Base-by-base conservation (phyloP, 2,329 filamentous ascomycete species). In the Bipolaris cookei region DNA sequence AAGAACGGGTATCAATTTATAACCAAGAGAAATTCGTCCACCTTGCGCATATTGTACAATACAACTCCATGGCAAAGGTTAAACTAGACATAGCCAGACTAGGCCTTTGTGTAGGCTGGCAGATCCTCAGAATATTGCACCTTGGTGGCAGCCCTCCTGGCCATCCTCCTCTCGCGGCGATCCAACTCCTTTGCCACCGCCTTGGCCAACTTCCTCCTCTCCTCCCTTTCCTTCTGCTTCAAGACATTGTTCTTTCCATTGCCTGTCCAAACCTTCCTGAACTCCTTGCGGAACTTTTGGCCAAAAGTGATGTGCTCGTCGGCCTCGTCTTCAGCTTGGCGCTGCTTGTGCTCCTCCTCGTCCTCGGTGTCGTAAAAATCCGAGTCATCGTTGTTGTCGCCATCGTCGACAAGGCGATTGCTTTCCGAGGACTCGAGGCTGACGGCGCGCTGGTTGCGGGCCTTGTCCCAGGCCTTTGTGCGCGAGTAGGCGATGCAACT, bases 301-400 rank as follows among this genome's bases (percentile, higher is more conserved):
- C 57, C 59, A 58, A 73, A 73, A 4, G 67, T 72, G 37, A 70
- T 44, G 44, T 56, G 51, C 44, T 59, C 63, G 58, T 72, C 69
- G n/a, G 60, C 58, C 41, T 67, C 64, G 54, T 70, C 70, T 44
- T 73, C 68, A 6, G 62, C 66, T 63, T 71, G 70, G 63, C 64
- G 65, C 60, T 69, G 58, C 11, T 64, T 67, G 56, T 64, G 51
- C 35, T 72, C 68, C 35, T 61, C 59, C 57, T 73, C 70, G 43
- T 73, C 70, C 11, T 73, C 69, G 21, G 69, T 71, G 61, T 73
- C 68, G 56, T 66, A 59, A 54, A 66, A 71, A 49, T 72, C 70
- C 41, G 62, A 64, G 32, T 64, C 61, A 21, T 66, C 60, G 10
- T 30, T 13, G 10, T 30, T 30, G 14, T 56, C 34, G 14, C 45